phyloP scores from a whole-genome alignment of 2,329 filamentous ascomycete species.

The Colletotrichum sidae region DNA sequence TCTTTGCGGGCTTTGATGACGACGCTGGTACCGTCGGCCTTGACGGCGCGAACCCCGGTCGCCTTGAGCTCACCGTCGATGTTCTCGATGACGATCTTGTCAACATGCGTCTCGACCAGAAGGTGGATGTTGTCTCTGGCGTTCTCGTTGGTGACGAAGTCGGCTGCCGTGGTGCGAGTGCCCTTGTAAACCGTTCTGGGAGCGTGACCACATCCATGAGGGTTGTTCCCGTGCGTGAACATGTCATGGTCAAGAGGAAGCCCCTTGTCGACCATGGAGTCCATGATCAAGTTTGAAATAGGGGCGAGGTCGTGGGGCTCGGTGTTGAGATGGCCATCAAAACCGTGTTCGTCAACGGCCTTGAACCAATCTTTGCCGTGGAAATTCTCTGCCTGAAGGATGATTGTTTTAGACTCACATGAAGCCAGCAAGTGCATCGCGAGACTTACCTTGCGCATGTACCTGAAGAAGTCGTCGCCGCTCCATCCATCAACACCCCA shows the following conservation, averaged over 20 bases:
- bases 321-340: conserved; percentile 63
- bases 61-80: conserved; percentile 52
- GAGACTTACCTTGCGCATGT: conserved; percentile 62
- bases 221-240: conserved; percentile 62
- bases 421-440: not conserved
- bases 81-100: conserved; percentile 60
- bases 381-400: conserved; percentile 63
- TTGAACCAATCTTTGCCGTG: conserved; percentile 69
- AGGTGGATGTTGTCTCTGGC: conserved; percentile 58
- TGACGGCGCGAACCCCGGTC: conserved; percentile 54
- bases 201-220: conserved; percentile 67
- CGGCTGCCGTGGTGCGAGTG: conserved; percentile 63
- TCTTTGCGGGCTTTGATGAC: conserved; percentile 52
- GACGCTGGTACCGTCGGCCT: conserved; percentile 49
- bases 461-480: conserved; percentile 66
- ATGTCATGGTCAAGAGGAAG: conserved; percentile 68
- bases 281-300: conserved; percentile 65
- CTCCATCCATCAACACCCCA: conserved; percentile 67
- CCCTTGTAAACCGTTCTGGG: conserved; percentile 65
- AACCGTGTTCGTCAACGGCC: conserved; percentile 60
- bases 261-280: conserved; percentile 66
- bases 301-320: conserved; percentile 70
- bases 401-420: not conserved
- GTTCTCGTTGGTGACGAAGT: conserved; percentile 58
- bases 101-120: conserved; percentile 60